Conservation (phyloP, 208 protist species). For the Trypanosoma cruzi region DNA sequence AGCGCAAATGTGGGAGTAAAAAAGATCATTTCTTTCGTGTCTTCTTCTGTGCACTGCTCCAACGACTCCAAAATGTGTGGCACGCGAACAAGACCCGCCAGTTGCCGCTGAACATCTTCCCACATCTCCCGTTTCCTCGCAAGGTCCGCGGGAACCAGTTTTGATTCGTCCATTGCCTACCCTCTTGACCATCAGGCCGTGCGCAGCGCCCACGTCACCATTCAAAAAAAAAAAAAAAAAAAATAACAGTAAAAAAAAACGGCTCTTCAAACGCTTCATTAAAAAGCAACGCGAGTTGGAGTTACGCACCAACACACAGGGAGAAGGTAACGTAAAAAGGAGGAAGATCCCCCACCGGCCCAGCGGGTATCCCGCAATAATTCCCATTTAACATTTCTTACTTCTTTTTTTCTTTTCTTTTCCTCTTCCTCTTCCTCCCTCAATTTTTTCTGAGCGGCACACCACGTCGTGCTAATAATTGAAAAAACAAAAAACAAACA, state of each 20-base stretch:
- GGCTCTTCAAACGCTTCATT: not conserved
- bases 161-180: not conserved
- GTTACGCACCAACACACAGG: too few relatives aligned
- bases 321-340: too few relatives aligned
- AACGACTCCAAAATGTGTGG: conserved; percentile 28
- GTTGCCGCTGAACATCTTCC: conserved; percentile 31
- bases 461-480: too few relatives aligned
- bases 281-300: not conserved
- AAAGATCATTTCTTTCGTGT: not conserved
- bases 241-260: too few relatives aligned
- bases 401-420: too few relatives aligned
- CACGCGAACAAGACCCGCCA: conserved; percentile 35
- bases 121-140: conserved; percentile 34
- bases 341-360: too few relatives aligned
- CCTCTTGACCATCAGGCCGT: not conserved
- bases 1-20: conserved; percentile 16
- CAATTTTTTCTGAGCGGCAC: too few relatives aligned
- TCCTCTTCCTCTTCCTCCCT: too few relatives aligned
- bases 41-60: conserved; percentile 6
- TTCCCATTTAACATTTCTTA: too few relatives aligned
- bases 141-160: not conserved
- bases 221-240: too few relatives aligned
- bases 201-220: not conserved
- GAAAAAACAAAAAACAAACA: too few relatives aligned
- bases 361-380: too few relatives aligned